Evolutionary conservation across 225 moss, liverwort and hornwort species (phyloP).

Genomic region (Ulota crispa): DNA sequence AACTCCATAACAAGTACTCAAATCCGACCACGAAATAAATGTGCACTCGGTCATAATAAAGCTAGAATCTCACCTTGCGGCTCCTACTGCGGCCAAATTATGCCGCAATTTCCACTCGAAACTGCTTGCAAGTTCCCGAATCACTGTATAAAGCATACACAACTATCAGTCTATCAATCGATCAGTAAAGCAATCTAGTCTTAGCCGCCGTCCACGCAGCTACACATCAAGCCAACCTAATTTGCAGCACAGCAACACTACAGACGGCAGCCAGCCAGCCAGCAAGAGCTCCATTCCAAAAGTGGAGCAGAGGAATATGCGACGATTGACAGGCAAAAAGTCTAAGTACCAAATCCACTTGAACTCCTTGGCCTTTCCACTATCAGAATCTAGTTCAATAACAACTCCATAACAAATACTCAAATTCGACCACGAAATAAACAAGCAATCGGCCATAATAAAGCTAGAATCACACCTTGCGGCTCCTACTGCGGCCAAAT

Average conservation of each 20-base stretch:
- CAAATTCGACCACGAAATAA: background rate
- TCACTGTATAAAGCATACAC: background rate
- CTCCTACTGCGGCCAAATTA: background rate
- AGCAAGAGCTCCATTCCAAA: too few species aligned
- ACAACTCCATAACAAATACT: background rate
- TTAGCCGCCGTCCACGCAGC: background rate
- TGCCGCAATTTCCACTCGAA: background rate
- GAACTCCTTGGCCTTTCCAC: background rate
- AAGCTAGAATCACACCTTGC: background rate
- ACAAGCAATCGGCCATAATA: background rate
- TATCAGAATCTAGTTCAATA: background rate
- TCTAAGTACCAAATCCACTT: background rate
- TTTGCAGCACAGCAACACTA: background rate
- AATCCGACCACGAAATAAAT: background rate
- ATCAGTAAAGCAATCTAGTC: background rate
- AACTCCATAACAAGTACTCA: background rate
- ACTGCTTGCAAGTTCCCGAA: background rate
- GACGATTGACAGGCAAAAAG: background rate
- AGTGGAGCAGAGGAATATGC: background rate
- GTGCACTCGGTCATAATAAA: background rate
- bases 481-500: background rate
- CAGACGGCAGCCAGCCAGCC: background rate
- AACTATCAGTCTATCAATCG: background rate
- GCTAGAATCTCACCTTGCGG: background rate
- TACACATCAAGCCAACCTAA: background rate